Evolutionary conservation across 2,329 filamentous ascomycete species (phyloP), one percentile per base, ranked within the genome.

Genomic region (Neocatenulostroma microsporum): DNA sequence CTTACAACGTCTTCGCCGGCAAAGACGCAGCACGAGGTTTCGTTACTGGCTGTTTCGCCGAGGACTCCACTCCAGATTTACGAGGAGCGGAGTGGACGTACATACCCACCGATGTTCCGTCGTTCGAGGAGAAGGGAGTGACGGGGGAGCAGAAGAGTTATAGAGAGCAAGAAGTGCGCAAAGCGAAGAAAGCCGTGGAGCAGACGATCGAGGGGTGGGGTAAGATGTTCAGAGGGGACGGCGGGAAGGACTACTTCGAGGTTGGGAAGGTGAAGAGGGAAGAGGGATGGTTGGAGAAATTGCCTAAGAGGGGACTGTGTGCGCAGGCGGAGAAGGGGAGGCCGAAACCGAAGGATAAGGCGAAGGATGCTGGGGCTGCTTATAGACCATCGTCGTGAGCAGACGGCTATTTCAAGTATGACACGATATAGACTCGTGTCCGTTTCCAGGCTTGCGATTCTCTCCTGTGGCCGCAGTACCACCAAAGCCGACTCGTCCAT

Each of bases 41-140:
- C 62, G 79, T 98, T 14, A 96, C 91, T 2, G 86, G 85, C 13
- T 98, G 91, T 62, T 98, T 98, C 66, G 68, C 76, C 25, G 81
- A 86, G 46, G 91, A 98, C 68, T 69, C 80, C 21, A 91, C 80
- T 2, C 73, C 83, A 3, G 91, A 98, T 64, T 66, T 95, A 59
- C 76, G 84, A 43, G 91, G 91, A 30, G 81, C 85, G 4, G 91
- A 96, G 65, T 74, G 80, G 45, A 91, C 93, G 75, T 96, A 78
- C 63, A 60, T 80, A 2, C 75, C 77, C 1, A 58, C 89, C 7
- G 72, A 82, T 18, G 50, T 57, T 4, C 57, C 51, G 1, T 53
- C 51, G 8, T 36, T 27, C 19, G 50, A 48, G 38, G 49, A 40
- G 29, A 44, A 45, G 25, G 35, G 23, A 4, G n/a, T 23, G n/a